Evolutionary conservation across 2,329 filamentous ascomycete species (phyloP).

Genomic region (Gnomoniopsis smithogilvyi): DNA sequence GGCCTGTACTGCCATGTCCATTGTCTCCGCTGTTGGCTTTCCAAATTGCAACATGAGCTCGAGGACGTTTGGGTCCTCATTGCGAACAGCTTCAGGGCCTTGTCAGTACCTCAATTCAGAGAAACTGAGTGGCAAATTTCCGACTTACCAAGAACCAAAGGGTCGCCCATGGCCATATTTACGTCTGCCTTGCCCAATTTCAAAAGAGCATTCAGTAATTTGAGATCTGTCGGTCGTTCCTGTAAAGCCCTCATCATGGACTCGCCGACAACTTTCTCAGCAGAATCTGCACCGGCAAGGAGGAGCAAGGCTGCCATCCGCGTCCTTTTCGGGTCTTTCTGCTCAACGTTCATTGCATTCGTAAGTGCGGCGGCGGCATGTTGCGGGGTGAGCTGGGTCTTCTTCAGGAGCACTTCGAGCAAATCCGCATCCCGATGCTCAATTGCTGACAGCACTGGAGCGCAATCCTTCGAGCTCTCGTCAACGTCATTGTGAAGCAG

Average conservation of each 20-base stretch:
- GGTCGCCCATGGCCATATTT: conserved; percentile 44
- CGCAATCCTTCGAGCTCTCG: conserved; percentile 50
- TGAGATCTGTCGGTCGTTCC: conserved; percentile 46
- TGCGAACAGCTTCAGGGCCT: conserved; percentile 32
- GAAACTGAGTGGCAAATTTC: not conserved
- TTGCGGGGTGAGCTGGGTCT: conserved; percentile 39
- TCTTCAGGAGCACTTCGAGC: conserved; percentile 40
- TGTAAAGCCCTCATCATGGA: conserved; percentile 41
- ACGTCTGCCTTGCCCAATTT: conserved; percentile 51
- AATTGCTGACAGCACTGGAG: conserved; percentile 47
- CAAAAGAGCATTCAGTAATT: conserved; percentile 45
- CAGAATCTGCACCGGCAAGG: conserved; percentile 35
- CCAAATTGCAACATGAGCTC: conserved; percentile 45
- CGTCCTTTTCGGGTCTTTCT: conserved; percentile 36
- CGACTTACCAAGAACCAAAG: conserved; percentile 35
- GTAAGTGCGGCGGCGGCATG: conserved; percentile 46
- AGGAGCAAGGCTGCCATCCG: conserved; percentile 48
- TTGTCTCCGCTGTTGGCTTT: conserved; percentile 39
- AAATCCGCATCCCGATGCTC: conserved; percentile 44
- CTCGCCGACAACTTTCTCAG: conserved; percentile 36
- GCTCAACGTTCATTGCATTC: conserved; percentile 42
- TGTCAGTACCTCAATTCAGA: conserved; percentile 11
- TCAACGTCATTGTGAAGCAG: conserved; percentile 51
- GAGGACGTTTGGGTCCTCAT: conserved; percentile 46
- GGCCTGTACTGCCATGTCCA: conserved; percentile 40